Evolutionary conservation across 768 basidiomycete species (phyloP).

Genomic region (Boletales sp.): DNA sequence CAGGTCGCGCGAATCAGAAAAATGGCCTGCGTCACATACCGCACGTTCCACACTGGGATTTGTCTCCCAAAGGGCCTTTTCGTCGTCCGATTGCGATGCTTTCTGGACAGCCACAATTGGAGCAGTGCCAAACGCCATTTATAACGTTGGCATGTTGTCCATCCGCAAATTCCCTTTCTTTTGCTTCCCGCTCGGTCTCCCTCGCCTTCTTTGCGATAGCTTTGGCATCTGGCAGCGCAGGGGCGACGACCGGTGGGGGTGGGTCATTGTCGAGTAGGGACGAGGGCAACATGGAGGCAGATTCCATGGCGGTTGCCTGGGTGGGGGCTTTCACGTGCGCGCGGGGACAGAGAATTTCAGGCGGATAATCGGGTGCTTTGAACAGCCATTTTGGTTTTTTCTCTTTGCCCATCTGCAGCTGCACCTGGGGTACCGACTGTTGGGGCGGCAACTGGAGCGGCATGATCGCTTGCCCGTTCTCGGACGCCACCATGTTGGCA

Average conservation of each 20-base stretch:
- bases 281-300: constrained; percentile 45
- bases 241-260: constrained; percentile 35
- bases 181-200: constrained; percentile 78
- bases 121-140: constrained; percentile 91
- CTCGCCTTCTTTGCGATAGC: constrained; percentile 58
- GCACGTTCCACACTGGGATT: constrained; percentile 89
- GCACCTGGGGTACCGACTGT: constrained; percentile 27
- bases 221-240: constrained; percentile 45
- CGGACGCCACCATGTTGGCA: constrained; percentile 88
- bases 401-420: constrained; percentile 49
- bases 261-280: constrained; percentile 62
- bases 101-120: constrained; percentile 91
- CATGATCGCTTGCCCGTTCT: constrained; percentile 68
- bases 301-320: constrained; percentile 65
- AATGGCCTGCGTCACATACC: constrained; percentile 48
- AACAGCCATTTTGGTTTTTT: constrained; percentile 70
- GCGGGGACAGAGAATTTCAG: constrained; percentile 54
- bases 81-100: constrained; percentile 79
- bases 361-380: constrained; percentile 63
- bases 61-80: constrained; percentile 87
- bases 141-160: constrained; percentile 80
- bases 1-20: constrained; percentile 1
- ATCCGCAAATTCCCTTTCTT: constrained; percentile 79
- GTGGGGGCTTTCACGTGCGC: constrained; percentile 60
- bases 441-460: constrained; percentile 43